phyloP scores from a whole-genome alignment of 2,329 filamentous ascomycete genomes.

The Didymella exigua region DNA sequence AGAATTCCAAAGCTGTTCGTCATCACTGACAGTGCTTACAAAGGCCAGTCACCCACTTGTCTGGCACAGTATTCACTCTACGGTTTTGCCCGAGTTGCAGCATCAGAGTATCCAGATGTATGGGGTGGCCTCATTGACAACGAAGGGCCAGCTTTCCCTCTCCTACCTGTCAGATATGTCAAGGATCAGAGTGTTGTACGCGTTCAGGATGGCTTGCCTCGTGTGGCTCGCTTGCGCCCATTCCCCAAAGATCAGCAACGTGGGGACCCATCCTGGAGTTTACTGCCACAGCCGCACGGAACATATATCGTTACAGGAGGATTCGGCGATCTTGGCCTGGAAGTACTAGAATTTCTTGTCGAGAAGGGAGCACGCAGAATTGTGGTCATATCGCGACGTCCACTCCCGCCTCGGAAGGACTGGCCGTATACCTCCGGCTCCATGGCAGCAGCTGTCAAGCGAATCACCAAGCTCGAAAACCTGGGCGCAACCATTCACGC shows the following conservation, averaged over 20 bases:
- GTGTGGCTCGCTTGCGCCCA: conserved; percentile 41
- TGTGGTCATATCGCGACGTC: conserved; percentile 49
- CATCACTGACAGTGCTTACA: conserved; percentile 34
- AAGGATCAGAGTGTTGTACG: conserved; percentile 46
- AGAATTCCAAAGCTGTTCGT: conserved; percentile 35
- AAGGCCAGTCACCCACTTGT: conserved; percentile 33
- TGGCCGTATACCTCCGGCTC: conserved; percentile 31
- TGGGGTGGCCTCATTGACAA: conserved; percentile 51
- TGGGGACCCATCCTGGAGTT: conserved; percentile 6
- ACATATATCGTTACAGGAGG: conserved; percentile 55
- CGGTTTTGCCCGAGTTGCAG: conserved; percentile 49
- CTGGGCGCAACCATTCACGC: conserved; percentile 42
- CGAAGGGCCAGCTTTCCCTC: conserved; percentile 20
- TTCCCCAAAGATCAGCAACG: conserved; percentile 24
- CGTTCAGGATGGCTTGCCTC: conserved; percentile 48
- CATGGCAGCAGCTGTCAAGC: conserved; percentile 17
- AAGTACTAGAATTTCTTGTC: conserved; percentile 46
- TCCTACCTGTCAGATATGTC: conserved; percentile 13
- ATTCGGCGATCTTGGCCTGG: conserved; percentile 50
- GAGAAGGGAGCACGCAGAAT: conserved; percentile 52
- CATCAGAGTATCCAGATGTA: conserved; percentile 48
- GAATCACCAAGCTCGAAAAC: conserved; percentile 26
- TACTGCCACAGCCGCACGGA: conserved; percentile 43
- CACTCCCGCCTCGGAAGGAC: conserved; percentile 42
- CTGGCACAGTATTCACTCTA: conserved; percentile 46